Base-by-base conservation (phyloP, 768 basidiomycete genomes). In the Psilocybe subaeruginosa region DNA sequence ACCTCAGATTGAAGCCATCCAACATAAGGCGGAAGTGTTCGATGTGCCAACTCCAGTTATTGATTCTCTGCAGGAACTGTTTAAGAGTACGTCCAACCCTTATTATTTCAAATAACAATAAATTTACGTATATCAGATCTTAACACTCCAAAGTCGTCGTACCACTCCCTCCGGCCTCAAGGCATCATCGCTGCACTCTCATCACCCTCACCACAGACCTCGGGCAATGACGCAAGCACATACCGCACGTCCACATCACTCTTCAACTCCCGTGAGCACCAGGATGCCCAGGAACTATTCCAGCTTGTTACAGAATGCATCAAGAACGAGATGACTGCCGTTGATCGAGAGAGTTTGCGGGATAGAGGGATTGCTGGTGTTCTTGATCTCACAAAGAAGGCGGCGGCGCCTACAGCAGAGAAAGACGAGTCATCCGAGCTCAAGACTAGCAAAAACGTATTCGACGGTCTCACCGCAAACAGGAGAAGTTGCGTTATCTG, bases 211-310 rank as follows among this genome's bases (percentile, higher is more conserved):
- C 57, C 68, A 19, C 80, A 83, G 62, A 77, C 82, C 39, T 73
- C 79, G 35, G 83, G 82, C 53, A 83, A 83, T 64, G 69, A 79
- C 64, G 82, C 83, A 45, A 51, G 59, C 14, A 53, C 39, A 3
- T 61, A 54, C 39, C 61, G 62, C 58, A 61, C 64, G 27, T 64
- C 68, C 35, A 60, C 64, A 7, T 66, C 89, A 0, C 81, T 95
- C 9, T 89, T 97, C 73, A 86, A 87, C 65, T 94, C 94, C 1
- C 88, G 93, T 11, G 95, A 97, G 71, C 97, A 99, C 72, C 97
- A 99, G 77, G 97, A 99, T 72, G 97, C 97, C 4, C 97, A 99
- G 70, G 97, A 99, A 71, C 83, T 99, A n/a, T 98, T 97, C 77
- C 90, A 97, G 67, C 87, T 98, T 33, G 79, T 98, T 8, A 91